These are phyloP conservation scores for Coemansia sp. DNA, from an alignment of 192 early-diverging fungal genomes.

Conservation along the genomic window DNA sequence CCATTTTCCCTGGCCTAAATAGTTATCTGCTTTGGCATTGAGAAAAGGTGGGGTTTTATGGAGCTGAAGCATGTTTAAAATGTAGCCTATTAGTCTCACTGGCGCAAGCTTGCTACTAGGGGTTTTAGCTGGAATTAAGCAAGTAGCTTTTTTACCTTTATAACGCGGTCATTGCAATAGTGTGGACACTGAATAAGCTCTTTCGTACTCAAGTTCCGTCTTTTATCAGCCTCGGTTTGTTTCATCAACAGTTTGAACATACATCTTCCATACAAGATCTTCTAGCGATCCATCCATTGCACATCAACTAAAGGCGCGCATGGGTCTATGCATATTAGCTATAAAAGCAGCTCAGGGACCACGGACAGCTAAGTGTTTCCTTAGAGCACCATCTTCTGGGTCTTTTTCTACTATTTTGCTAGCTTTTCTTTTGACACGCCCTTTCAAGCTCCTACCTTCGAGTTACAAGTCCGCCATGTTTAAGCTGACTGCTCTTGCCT, in stretches of 20 bases:
- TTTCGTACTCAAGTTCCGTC: no score
- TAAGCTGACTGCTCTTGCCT: constrained; percentile 16
- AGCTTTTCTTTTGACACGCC: neutral
- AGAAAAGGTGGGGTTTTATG: no score
- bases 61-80: no score
- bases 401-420: constrained; percentile 20
- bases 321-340: neutral
- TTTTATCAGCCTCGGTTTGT: neutral
- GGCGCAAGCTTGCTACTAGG: no score
- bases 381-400: constrained; percentile 31
- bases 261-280: neutral
- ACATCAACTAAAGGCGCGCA: neutral
- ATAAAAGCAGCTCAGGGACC: constrained; percentile 13
- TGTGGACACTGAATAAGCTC: no score
- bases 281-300: neutral
- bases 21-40: no score
- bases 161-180: no score
- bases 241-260: neutral
- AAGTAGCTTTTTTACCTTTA: no score
- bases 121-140: no score
- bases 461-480: constrained; percentile 15
- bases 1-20: no score
- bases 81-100: no score
- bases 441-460: neutral
- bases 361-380: constrained; percentile 8